Evolutionary conservation across 805 yeast genomes (phyloP), one percentile per base, ranked within the genome.

Genomic region (Saturnispora kantuleensis): DNA sequence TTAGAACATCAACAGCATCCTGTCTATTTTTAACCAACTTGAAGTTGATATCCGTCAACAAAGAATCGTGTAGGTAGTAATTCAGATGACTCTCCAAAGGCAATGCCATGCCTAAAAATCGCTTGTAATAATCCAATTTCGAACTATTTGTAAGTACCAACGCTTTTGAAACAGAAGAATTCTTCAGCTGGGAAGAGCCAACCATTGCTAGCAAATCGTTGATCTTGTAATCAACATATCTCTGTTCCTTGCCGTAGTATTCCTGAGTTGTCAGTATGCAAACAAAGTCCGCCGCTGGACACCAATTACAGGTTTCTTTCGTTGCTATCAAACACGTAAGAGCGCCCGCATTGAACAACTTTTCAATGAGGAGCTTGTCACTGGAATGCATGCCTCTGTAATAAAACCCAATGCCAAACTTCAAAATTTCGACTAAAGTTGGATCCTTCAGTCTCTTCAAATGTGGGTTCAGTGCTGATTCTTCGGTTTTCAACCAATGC

Each of bases 1-100:
- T 84, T 31, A 93, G 56, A 94, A 95, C 87, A 55, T 90, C 96
- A 47, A 93, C 76, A 54, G 95, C 85, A 52, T 84, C 93, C 54
- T 89, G 96, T 56, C 84, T 77, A 7, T 75, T 69, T 38, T 68
- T 71, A 46, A 90, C 73, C 11, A 79, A 68, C 2, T 76, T 68
- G 6, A 79, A 73, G 32, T 84, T 74, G n/a, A 88, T 79, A 53
- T 86, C 97, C 38, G 77, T 74, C 35, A 84, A 60, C 31, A 90
- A 71, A 0, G 75, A 69, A 57, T 93, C 97, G 47, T 75, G 80
- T 11, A 88, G 51, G 44, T 65, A 63, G 13, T 67, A 62, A 45
- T 73, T 73, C 50, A 88, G 56, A 52, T 71, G 76, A 62, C 96
- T 86, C 60, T 94, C 98, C 26, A 87, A 67, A 0, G 97, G 97